Evolutionary conservation across 805 yeast species (phyloP), one percentile per base, ranked within the genome.

Genomic region (Candida vartiovaarae): DNA sequence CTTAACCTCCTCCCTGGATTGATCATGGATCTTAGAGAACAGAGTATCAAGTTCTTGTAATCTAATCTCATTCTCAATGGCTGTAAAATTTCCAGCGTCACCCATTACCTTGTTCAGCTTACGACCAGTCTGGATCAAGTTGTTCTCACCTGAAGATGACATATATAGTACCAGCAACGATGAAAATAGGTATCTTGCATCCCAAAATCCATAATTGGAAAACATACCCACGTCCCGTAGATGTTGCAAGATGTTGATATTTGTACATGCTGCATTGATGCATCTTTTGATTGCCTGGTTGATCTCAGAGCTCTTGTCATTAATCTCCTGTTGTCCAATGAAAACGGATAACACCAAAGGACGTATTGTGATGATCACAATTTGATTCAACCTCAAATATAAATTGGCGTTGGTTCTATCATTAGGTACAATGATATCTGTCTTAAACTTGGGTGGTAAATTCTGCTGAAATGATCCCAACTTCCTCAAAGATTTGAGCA

Each of bases 191-290:
- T 63, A 65, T 45, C 67, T 64, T 4, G 65, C 64, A 50, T 67
- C 70, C 66, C 68, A 65, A 49, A 65, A 66, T 31, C 67, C 71
- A 55, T 60, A 65, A 20, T 66, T 61, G 5, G 64, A 61, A 38
- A 65, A 55, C 48, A 60, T 42, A 4, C 61, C 62, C 42, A 55
- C 47, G 20, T 51, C 52, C 32, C 54, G 56, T 35, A 67, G 49
- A 33, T 54, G 57, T 15, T 48, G 47, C 3, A 66, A 43, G 30
- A 64, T 49, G 26, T 55, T 56, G 39, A 67, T 56, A 30, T 61
- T 63, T 10, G 62, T 59, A 29, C 54, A 53, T 4, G 70, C 63
- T 3, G 66, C 54, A 28, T 54, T 52, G 25, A 65, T 55, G 41
- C 68, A 60, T 41, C 55, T 57, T 36, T 52, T 52, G 34, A 58